Conservation (phyloP, 2,329 filamentous ascomycete genomes). For the Dactylellina leptospora region DNA sequence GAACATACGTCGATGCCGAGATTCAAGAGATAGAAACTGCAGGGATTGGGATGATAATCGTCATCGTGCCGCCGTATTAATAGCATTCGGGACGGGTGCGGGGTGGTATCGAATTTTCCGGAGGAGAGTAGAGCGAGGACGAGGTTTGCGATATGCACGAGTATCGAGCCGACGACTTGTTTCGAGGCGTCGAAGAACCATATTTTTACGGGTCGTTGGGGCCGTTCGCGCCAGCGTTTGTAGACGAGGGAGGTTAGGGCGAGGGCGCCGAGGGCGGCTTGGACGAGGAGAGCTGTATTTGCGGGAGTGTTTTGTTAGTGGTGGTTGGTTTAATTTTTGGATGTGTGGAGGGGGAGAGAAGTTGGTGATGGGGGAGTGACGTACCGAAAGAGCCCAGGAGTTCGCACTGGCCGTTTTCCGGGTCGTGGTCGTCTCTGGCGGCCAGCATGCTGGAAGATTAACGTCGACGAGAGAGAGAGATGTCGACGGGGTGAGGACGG, state of each 20-base stretch:
- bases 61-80: slow-evolving; percentile 60
- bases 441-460: slow-evolving; percentile 28
- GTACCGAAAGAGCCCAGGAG: slow-evolving; percentile 82
- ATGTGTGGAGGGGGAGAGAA: too few species aligned
- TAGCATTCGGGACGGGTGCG: slow-evolving; percentile 64
- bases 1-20: slow-evolving; percentile 88
- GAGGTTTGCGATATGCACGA: slow-evolving; percentile 91
- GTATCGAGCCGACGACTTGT: slow-evolving; percentile 90
- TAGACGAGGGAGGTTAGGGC: slow-evolving; percentile 87
- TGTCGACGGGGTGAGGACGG: not conserved
- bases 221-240: slow-evolving; percentile 91
- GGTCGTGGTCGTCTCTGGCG: slow-evolving; percentile 39
- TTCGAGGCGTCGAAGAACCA: slow-evolving; percentile 97
- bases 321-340: too few species aligned
- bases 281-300: slow-evolving; percentile 74
- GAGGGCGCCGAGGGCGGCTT: slow-evolving; percentile 82
- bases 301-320: not conserved
- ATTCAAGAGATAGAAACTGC: slow-evolving; percentile 95
- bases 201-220: slow-evolving; percentile 90
- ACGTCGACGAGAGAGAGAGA: not conserved
- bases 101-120: slow-evolving; percentile 76
- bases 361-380: not conserved
- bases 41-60: slow-evolving; percentile 85
- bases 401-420: slow-evolving; percentile 77
- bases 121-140: slow-evolving; percentile 96